A percentile compares a stretch with the other conserved stretches of the same genome.
Conservation (phyloP, 2,329 filamentous ascomycete species). For the Trichoderma lentiforme region DNA sequence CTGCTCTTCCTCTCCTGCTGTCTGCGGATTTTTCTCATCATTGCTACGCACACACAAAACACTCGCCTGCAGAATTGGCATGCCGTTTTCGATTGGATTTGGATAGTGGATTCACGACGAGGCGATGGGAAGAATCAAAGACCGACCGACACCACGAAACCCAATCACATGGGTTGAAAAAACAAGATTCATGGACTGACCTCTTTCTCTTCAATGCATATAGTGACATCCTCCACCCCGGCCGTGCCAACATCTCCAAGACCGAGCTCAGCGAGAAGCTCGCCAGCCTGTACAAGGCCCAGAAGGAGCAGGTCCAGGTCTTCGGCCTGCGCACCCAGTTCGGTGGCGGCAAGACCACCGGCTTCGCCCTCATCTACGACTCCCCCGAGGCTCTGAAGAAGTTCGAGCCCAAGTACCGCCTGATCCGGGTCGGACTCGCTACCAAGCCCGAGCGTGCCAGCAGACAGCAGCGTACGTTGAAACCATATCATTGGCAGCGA, state of each 20-base stretch:
- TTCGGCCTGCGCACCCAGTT: conserved; percentile 99
- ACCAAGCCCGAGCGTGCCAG: conserved; percentile 94
- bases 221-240: conserved; percentile 99
- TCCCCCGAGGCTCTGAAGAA: conserved; percentile 98
- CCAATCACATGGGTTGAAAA: background rate
- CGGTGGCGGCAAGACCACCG: conserved; percentile 99
- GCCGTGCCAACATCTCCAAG: conserved; percentile 98
- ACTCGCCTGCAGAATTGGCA: background rate
- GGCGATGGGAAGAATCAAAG: background rate
- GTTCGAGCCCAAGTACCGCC: conserved; percentile 98
- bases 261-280: conserved; percentile 97
- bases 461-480: conserved; percentile 95
- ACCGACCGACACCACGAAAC: background rate
- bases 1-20: background rate
- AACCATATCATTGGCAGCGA: background rate
- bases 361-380: conserved; percentile 98
- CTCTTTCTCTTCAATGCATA: conserved; percentile 38
- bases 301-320: conserved; percentile 95
- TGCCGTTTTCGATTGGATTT: background rate
- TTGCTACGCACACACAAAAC: background rate
- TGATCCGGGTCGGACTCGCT: conserved; percentile 88
- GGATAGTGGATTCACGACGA: background rate
- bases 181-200: conserved; percentile 6
- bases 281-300: conserved; percentile 93
- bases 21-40: background rate